Evolutionary conservation across 2,329 filamentous ascomycete genomes (phyloP).

Genomic region (Phialophora chinensis): DNA sequence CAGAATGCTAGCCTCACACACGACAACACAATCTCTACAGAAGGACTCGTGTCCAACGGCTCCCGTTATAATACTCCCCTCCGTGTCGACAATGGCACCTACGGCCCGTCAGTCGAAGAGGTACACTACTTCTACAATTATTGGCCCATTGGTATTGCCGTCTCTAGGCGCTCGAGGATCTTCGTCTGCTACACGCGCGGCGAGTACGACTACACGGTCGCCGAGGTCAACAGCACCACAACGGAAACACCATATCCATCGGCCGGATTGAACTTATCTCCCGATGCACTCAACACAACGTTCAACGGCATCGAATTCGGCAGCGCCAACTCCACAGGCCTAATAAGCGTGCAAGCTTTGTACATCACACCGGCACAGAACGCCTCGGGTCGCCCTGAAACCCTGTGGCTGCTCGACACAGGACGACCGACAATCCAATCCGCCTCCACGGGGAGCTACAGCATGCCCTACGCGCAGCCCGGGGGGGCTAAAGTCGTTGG

Average conservation of each 20-base stretch:
- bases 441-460: constrained; percentile 43
- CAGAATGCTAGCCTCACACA: constrained; percentile 25
- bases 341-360: constrained; percentile 55
- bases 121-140: constrained; percentile 57
- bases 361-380: constrained; percentile 50
- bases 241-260: constrained; percentile 56
- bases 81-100: constrained; percentile 55
- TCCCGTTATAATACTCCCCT: constrained; percentile 39
- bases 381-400: constrained; percentile 45
- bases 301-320: constrained; percentile 53
- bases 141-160: constrained; percentile 55
- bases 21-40: constrained; percentile 28
- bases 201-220: constrained; percentile 54
- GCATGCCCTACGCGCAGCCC: constrained; percentile 53
- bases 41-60: constrained; percentile 20
- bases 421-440: constrained; percentile 53
- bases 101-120: constrained; percentile 56
- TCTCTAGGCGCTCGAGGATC: constrained; percentile 51
- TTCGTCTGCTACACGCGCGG: constrained; percentile 57
- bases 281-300: constrained; percentile 46
- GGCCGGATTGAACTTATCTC: constrained; percentile 32
- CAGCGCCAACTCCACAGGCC: constrained; percentile 48
- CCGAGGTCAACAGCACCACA: constrained; percentile 55
- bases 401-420: constrained; percentile 55
- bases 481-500: background rate